Base-by-base conservation (phyloP, 208 protist genomes). In the Entamoeba invadens region DNA sequence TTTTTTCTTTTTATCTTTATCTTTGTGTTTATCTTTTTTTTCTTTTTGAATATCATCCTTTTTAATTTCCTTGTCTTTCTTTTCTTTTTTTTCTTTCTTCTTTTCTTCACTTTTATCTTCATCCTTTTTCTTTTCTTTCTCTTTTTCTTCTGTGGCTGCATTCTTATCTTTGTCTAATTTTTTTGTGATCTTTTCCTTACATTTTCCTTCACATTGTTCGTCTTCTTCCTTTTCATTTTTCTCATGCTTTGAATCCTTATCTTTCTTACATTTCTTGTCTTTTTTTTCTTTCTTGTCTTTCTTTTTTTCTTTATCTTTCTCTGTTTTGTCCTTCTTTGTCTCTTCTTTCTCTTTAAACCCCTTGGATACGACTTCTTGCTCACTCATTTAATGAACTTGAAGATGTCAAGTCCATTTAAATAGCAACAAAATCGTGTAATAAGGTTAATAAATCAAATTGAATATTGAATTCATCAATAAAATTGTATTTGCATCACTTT, bases 101-200 rank as follows among this genome's bases (percentile, higher is more conserved):
- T n/a, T 31, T 31, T 91, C 18, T 91, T 31, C 31, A 87, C 91
- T 93, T 93, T 46, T 93, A 18, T 93, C 45, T 87, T 38, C 21
- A 21, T 93, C 31, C 91, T 93, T 93, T 93, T 93, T 46, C 93
- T 31, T 93, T 46, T 93, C 93, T 93, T 92, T 87, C 31, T 87
- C 45, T 87, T 93, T 87, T 21, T 87, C 31, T 31, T 77, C 21
- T 31, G 31, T 38, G 50, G 18, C 93, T 31, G 50, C 93, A 44
- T 93, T 93, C 93, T 93, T 46, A 21, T 93, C 91, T 46, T 93
- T 77, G 31, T n/a, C 21, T 46, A 92, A 25, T 31, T 77, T 31
- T 77, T 93, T 31, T 91, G 31, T 31, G 21, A n/a, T 31, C 93
- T 77, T 92, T 77, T 21, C 57, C 31, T 77, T 92, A 44, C 31